These are phyloP conservation scores for Blastomyces percursus DNA, from an alignment of 2,329 filamentous ascomycete genomes.

Conservation along the genomic window DNA sequence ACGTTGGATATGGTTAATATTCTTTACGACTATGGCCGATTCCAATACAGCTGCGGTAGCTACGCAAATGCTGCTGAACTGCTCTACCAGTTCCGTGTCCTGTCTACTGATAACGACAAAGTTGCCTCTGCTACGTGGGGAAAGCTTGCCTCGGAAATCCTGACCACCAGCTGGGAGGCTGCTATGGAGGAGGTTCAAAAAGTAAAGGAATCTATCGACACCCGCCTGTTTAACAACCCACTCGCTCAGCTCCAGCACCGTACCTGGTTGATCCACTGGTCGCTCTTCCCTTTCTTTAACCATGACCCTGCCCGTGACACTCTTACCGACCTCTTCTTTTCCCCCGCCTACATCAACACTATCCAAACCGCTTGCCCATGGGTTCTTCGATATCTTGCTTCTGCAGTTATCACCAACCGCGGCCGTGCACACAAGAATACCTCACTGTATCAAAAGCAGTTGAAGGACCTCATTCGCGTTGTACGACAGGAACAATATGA, in stretches of 20 bases:
- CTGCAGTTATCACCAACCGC: constrained; percentile 89
- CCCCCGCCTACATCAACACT: constrained; percentile 95
- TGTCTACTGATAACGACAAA: constrained; percentile 98
- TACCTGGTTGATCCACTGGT: constrained; percentile 97
- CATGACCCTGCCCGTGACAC: constrained; percentile 80
- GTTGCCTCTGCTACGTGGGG: constrained; percentile 94
- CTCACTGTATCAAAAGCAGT: constrained; percentile 86
- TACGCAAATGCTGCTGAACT: constrained; percentile 84
- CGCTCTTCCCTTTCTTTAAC: constrained; percentile 98
- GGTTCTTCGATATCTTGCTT: constrained; percentile 87
- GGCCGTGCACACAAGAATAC: constrained; percentile 66
- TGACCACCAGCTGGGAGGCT: constrained; percentile 88
- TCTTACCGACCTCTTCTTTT: constrained; percentile 95
- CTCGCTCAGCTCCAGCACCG: constrained; percentile 92
- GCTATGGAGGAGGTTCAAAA: constrained; percentile 85
- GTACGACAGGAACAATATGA: constrained; percentile 97
- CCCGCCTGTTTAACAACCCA: constrained; percentile 89
- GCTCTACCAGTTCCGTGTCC: constrained; percentile 93
- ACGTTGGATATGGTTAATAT: constrained; percentile 92
- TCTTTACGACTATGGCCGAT: constrained; percentile 90
- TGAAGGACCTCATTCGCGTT: constrained; percentile 93
- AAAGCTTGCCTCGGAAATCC: constrained; percentile 91
- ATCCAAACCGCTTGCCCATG: constrained; percentile 97
- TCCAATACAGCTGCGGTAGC: constrained; percentile 95
- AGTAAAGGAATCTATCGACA: constrained; percentile 85